phyloP scores from a whole-genome alignment of 2,329 filamentous ascomycete species.

The Phaeoacremonium minimum region DNA sequence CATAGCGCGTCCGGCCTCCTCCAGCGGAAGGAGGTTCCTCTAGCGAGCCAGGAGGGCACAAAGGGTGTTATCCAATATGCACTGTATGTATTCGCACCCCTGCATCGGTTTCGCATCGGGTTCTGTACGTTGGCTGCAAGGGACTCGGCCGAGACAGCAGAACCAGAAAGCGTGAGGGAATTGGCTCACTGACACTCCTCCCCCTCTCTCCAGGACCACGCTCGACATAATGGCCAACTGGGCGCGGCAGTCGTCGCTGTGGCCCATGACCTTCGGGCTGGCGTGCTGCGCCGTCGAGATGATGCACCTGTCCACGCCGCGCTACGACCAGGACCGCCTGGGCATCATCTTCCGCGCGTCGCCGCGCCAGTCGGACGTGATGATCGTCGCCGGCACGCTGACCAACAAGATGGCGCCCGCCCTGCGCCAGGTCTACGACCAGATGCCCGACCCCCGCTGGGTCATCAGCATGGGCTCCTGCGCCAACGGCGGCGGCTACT shows the following conservation, averaged over 20 bases:
- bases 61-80: constrained; percentile 82
- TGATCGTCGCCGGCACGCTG: constrained; percentile 90
- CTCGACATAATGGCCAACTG: constrained; percentile 79
- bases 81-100: constrained; percentile 56
- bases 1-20: constrained; percentile 48
- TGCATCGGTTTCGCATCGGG: too few relatives aligned
- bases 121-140: too few relatives aligned
- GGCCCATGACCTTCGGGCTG: constrained; percentile 85
- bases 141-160: too few relatives aligned
- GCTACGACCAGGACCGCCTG: constrained; percentile 84
- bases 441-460: constrained; percentile 91
- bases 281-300: constrained; percentile 89
- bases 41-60: constrained; percentile 74
- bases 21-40: constrained; percentile 64
- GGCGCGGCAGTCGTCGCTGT: constrained; percentile 78
- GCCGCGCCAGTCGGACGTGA: constrained; percentile 73
- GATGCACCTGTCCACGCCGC: constrained; percentile 86
- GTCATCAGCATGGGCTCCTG: constrained; percentile 69
- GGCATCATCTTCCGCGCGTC: constrained; percentile 75
- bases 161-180: neutral
- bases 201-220: constrained; percentile 53
- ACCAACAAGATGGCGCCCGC: constrained; percentile 97
- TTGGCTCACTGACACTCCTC: neutral
- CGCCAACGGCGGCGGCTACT: constrained; percentile 69
- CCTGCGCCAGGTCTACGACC: constrained; percentile 86